Conservation (phyloP, 1,284 basidiomycete genomes). For the Puccinia hordei region DNA sequence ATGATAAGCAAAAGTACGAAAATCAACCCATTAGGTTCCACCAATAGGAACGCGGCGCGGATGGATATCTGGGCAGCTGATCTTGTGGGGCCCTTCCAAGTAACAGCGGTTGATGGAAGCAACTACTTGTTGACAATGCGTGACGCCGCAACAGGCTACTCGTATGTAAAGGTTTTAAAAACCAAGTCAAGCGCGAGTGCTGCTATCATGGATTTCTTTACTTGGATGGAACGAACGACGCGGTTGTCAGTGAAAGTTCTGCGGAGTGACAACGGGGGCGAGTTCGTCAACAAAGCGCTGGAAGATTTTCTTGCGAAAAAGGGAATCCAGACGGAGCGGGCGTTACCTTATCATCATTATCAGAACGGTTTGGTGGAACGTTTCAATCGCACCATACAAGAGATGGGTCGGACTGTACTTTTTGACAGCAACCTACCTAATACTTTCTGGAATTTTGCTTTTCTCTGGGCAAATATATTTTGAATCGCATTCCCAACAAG, state of each 20-base stretch:
- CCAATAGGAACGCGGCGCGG: not conserved
- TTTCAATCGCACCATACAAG: not conserved
- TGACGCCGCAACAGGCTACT: not conserved
- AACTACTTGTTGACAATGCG: not conserved
- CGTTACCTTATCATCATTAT: slow-evolving; percentile 23
- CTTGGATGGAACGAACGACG: not conserved
- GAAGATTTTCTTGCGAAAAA: not conserved
- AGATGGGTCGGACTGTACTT: slow-evolving; percentile 5
- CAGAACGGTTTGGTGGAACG: slow-evolving; percentile 15
- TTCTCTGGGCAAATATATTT: not conserved
- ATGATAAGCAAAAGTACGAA: slow-evolving; percentile 1
- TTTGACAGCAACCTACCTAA: not conserved
- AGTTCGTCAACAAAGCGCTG: not conserved
- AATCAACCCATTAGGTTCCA: not conserved
- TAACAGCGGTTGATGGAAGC: not conserved
- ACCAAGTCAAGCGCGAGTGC: not conserved
- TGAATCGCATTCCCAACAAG: slow-evolving; percentile 17
- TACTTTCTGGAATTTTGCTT: slow-evolving; percentile 16
- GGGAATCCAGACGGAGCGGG: not conserved
- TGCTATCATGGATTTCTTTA: not conserved
- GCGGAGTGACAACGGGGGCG: too few species aligned
- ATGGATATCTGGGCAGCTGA: slow-evolving; percentile 9
- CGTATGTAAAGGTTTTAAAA: not conserved
- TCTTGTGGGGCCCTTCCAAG: too few species aligned
- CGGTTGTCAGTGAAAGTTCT: not conserved